These are phyloP conservation scores for Plasmodium adleri DNA, from an alignment of 169 alveolate species.

Conservation along the genomic window DNA sequence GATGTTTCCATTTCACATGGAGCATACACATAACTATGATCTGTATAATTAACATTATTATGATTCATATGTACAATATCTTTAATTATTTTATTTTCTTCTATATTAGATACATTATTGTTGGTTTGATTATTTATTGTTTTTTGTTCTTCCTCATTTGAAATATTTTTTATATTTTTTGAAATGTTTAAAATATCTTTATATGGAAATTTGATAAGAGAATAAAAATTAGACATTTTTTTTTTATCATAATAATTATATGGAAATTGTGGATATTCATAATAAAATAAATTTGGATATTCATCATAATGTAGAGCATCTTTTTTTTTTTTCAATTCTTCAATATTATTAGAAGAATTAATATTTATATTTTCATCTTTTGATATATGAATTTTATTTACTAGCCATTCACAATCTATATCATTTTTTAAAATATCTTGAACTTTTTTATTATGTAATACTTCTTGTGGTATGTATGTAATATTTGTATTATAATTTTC, in stretches of 20 bases:
- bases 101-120: neutral
- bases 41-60: conserved; percentile 10
- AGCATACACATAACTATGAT: conserved; percentile 44
- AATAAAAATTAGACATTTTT: conserved; percentile 57
- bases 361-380: neutral
- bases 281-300: conserved; percentile 54
- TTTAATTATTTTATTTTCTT: neutral
- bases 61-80: neutral
- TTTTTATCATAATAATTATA: conserved; percentile 68
- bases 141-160: neutral
- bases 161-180: conserved; percentile 1
- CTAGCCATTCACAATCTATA: conserved; percentile 67
- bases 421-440: conserved; percentile 33
- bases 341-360: neutral
- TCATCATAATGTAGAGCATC: conserved; percentile 56
- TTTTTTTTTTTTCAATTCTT: conserved; percentile 3
- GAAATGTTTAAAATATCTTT: conserved; percentile 70
- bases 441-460: conserved; percentile 49
- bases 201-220: conserved; percentile 67
- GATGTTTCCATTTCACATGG: conserved; percentile 77
- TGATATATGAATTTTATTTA: conserved; percentile 23
- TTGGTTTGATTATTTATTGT: neutral
- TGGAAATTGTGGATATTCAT: conserved; percentile 70
- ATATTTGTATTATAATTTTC: conserved; percentile 40
- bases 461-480: conserved; percentile 47